Base-by-base conservation (phyloP, 2,329 filamentous ascomycete species). In the Lasiodiplodia sp. region DNA sequence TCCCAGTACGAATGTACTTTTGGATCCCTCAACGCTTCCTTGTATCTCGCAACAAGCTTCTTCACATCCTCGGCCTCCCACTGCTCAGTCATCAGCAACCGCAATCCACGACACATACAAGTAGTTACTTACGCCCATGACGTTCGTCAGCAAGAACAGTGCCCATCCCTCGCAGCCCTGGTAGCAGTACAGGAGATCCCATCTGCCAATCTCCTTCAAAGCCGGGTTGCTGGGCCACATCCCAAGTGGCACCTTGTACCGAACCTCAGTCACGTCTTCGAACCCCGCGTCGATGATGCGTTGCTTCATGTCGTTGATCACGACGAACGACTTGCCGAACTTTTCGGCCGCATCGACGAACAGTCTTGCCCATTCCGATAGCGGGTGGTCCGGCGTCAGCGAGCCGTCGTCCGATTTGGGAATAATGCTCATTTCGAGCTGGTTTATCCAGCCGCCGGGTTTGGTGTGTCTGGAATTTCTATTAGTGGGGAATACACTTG, bases 251-350 rank as follows among this genome's bases (percentile, higher is more conserved):
- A 84, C 4, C 55, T 75, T 75, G 70, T 71, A 75, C n/a, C 84
- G 72, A 2, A 80, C 76, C 72, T 87, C 82, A 0, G 76, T 76
- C 0, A 89, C 82, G 66, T 87, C 82, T 57, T 80, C 77, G 70
- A 89, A 89, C 0, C 87, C 87, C 0, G 83, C 85, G 12, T 84
- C 83, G 3, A 78, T 75, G 71, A 88, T 79, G 66, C 82, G 80
- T 47, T 78, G 74, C 70, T 80, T 78, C 51, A 82, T 78, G n/a
- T 79, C 67, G 34, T 76, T 34, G 31, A 79, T 81, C 23, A 82
- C 76, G 28, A 74, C 73, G 10, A 80, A 72, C 0, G 76, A 72
- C 28, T 78, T 78, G 2, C 79, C 79, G 57, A 78, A 75, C 18
- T 72, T 71, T 8, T 74, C 73, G 2, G 40, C 49, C 7, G 58